Evolutionary conservation across 2,329 filamentous ascomycete species (phyloP).

Genomic region (Trichophyton equinum): DNA sequence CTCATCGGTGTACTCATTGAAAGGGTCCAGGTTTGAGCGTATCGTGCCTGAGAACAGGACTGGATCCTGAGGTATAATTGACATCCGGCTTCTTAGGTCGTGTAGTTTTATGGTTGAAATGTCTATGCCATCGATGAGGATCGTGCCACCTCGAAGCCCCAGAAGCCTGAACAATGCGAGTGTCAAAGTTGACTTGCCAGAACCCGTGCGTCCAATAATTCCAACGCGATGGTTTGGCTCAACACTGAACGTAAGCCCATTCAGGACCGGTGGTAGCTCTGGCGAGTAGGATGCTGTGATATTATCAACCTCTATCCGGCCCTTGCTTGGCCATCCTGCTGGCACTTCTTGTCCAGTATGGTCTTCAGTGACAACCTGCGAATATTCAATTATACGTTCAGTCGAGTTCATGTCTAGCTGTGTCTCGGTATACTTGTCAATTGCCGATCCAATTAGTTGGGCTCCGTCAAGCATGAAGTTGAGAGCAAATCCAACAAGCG

Average conservation of each 20-base stretch:
- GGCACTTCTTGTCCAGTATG: not conserved
- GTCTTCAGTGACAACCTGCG: not conserved
- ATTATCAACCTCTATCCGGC: constrained; percentile 49
- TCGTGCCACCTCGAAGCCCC: constrained; percentile 59
- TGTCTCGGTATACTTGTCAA: constrained; percentile 1
- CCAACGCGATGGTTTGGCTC: constrained; percentile 79
- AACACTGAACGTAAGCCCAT: constrained; percentile 83
- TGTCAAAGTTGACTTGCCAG: constrained; percentile 88
- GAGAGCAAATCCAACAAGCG: constrained; percentile 5
- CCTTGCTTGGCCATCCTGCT: constrained; percentile 4
- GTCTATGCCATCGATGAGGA: constrained; percentile 56
- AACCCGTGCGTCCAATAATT: constrained; percentile 86
- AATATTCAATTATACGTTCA: constrained; percentile 5
- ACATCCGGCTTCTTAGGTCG: constrained; percentile 74
- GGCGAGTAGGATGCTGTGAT: constrained; percentile 87
- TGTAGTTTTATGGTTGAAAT: constrained; percentile 80
- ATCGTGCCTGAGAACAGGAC: constrained; percentile 88
- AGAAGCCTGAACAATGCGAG: constrained; percentile 94
- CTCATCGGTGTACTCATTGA: constrained; percentile 87
- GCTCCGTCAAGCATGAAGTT: constrained; percentile 4
- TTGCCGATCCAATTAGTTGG: not conserved
- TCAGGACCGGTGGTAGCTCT: constrained; percentile 79
- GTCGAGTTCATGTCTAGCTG: constrained; percentile 4
- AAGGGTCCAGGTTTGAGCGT: constrained; percentile 88
- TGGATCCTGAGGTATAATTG: constrained; percentile 95